Evolutionary conservation across 1,284 basidiomycete genomes (phyloP).

Genomic region (Coniferiporia sulphurascens): DNA sequence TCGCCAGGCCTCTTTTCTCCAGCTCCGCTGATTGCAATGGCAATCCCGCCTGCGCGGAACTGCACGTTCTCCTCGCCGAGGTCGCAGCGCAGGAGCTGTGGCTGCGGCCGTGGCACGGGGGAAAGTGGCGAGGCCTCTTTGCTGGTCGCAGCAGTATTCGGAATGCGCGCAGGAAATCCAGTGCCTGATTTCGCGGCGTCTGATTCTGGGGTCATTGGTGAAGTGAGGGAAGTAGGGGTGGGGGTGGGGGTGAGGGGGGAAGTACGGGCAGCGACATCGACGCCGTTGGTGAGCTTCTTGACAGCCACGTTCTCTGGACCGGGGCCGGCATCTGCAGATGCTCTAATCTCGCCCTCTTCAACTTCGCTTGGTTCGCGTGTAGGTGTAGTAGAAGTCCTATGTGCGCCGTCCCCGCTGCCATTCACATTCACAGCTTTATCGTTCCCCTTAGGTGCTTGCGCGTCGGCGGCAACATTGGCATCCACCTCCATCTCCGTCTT

Average conservation of each 20-base stretch:
- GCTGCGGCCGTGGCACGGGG: background rate
- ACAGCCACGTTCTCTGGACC: background rate
- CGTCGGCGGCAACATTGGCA: background rate
- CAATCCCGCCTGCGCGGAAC: slow-evolving; percentile 5
- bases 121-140: background rate
- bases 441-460: background rate
- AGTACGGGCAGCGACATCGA: background rate
- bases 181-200: background rate
- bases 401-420: background rate
- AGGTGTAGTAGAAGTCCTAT: background rate
- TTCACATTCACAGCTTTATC: background rate
- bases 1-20: background rate
- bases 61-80: slow-evolving; percentile 1
- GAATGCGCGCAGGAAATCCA: too few relatives aligned
- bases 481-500: background rate
- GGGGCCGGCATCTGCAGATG: background rate
- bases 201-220: background rate
- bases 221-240: background rate
- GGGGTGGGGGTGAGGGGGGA: too few relatives aligned
- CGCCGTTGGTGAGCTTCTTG: background rate
- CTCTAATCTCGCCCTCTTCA: background rate
- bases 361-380: background rate
- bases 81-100: slow-evolving; percentile 4
- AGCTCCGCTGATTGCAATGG: background rate
- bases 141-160: background rate